A percentile compares a stretch with the other conserved stretches of the same genome.
phyloP scores from a whole-genome alignment of 2,329 filamentous ascomycete genomes.

The Fusarium phyllophilum region DNA sequence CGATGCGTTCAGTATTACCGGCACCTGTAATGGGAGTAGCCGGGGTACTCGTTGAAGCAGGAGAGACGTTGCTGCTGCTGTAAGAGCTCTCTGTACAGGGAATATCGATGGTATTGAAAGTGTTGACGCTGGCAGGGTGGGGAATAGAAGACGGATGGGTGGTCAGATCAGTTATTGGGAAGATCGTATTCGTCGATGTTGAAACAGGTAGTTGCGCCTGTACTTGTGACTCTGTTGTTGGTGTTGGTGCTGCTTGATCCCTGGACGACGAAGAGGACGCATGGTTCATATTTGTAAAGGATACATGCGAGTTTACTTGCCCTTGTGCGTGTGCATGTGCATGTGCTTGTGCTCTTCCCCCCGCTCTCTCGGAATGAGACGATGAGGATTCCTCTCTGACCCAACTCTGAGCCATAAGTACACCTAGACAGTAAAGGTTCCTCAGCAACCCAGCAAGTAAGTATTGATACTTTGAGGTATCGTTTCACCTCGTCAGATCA shows the following conservation, averaged over 20 bases:
- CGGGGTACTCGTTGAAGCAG: conserved; percentile 27
- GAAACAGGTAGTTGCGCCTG: neutral
- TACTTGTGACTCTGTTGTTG: neutral
- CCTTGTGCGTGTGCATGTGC: neutral
- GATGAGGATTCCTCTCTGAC: conserved; percentile 37
- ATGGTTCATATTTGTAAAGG: conserved; percentile 16
- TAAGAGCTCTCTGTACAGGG: conserved; percentile 26
- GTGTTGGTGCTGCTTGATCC: conserved; percentile 7
- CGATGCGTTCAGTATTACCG: neutral
- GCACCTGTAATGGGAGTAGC: conserved; percentile 21
- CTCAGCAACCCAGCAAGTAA: neutral
- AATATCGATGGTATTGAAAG: conserved; percentile 18
- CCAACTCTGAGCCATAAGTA: conserved; percentile 34
- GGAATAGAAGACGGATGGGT: conserved; percentile 16
- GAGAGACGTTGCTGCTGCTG: conserved; percentile 36
- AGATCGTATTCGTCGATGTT: conserved; percentile 2
- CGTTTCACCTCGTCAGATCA: conserved; percentile 21
- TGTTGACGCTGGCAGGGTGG: neutral
- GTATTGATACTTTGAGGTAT: neutral
- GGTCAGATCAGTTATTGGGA: conserved; percentile 8
- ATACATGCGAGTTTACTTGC: conserved; percentile 5
- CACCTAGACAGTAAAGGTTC: neutral
- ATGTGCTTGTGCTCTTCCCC: conserved; percentile 5
- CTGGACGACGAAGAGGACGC: conserved; percentile 18
- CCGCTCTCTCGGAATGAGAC: conserved; percentile 29